Percentiles rank a stretch among this genome's conserved stretches.
phyloP scores from a whole-genome alignment of 2,329 filamentous ascomycete genomes.

The Aspergillus sp. region DNA sequence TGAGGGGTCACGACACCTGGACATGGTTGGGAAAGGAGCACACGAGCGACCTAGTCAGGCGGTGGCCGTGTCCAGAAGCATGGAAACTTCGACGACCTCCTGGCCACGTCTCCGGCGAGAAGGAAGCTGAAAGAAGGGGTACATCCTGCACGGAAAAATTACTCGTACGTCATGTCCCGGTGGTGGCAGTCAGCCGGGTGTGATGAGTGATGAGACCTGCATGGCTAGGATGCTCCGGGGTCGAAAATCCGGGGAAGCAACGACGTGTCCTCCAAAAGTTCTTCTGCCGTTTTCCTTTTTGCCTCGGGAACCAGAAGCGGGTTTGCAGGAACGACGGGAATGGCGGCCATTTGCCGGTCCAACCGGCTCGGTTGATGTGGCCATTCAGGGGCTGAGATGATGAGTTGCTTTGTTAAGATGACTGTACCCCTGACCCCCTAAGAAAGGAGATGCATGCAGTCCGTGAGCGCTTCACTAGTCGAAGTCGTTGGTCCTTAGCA shows the following conservation, averaged over 20 bases:
- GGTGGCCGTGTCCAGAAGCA: background rate
- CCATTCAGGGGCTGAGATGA: conserved; percentile 11
- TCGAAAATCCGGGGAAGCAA: conserved; percentile 19
- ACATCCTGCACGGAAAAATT: background rate
- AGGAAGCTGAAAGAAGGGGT: background rate
- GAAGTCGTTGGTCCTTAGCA: background rate
- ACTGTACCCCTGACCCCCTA: background rate
- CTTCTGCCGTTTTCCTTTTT: background rate
- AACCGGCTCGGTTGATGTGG: conserved; percentile 12
- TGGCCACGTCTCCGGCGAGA: background rate
- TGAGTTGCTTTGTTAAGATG: too few relatives aligned
- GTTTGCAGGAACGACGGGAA: background rate
- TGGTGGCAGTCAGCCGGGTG: background rate
- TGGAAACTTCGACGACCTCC: background rate
- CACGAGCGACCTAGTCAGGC: background rate
- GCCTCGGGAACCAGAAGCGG: background rate
- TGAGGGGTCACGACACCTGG: background rate
- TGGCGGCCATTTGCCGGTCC: conserved; percentile 8
- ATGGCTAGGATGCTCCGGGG: conserved; percentile 10
- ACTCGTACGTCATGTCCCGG: background rate
- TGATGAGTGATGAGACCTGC: conserved; percentile 10
- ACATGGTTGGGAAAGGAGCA: background rate
- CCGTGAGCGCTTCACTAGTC: background rate
- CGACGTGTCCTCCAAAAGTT: background rate
- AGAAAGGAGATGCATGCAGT: background rate